These are phyloP conservation scores for Ceratobasidium papillatum DNA, from an alignment of 1,284 basidiomycete genomes.

Conservation along the genomic window DNA sequence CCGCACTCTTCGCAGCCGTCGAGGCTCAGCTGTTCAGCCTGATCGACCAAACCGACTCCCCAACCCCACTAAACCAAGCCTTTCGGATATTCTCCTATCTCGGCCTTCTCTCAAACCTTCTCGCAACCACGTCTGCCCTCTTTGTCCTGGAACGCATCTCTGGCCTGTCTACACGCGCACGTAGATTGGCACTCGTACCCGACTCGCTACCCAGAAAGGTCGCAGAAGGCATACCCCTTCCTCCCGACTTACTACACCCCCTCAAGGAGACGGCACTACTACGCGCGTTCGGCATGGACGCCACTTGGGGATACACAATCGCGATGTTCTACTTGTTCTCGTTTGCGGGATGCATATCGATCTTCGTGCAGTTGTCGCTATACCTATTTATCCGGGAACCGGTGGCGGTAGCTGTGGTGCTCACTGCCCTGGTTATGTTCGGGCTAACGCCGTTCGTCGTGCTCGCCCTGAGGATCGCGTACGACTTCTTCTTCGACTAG, in stretches of 20 bases:
- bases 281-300: conserved; percentile 35
- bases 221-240: conserved; percentile 27
- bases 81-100: conserved; percentile 34
- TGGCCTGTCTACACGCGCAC: conserved; percentile 34
- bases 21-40: conserved; percentile 39
- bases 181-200: conserved; percentile 24
- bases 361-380: conserved; percentile 30
- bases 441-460: conserved; percentile 23
- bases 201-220: conserved; percentile 19
- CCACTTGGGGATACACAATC: conserved; percentile 37
- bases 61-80: conserved; percentile 12
- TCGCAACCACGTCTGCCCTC: conserved; percentile 35
- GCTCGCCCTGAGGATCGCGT: conserved; percentile 19
- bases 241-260: conserved; percentile 22
- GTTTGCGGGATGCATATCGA: conserved; percentile 20
- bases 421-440: conserved; percentile 19
- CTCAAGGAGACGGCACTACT: conserved; percentile 27
- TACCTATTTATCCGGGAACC: conserved; percentile 36
- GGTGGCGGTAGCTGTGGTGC: conserved; percentile 6
- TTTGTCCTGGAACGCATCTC: conserved; percentile 37
- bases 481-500: conserved; percentile 32
- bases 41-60: neutral
- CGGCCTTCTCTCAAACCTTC: conserved; percentile 31
- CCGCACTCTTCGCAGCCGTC: conserved; percentile 35
- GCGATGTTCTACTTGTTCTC: conserved; percentile 38